phyloP scores from a whole-genome alignment of 331 rosid genomes.

The Rosa hybrid region DNA sequence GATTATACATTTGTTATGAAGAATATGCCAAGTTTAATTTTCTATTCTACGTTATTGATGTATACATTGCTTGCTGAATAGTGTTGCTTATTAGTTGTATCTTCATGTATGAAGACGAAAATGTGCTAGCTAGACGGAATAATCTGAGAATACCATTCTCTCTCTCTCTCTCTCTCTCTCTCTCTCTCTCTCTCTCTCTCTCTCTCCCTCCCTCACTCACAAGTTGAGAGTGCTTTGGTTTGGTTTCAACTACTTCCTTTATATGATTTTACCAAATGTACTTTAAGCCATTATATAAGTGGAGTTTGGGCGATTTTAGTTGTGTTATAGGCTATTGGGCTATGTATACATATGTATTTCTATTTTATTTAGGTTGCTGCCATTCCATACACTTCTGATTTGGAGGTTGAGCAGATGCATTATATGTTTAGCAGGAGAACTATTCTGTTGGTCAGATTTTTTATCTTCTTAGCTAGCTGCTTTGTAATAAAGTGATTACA shows the following conservation, averaged over 20 bases:
- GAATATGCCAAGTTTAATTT: no score
- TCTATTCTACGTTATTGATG: no score
- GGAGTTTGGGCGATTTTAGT: background rate
- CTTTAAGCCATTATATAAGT: background rate
- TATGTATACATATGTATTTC: background rate
- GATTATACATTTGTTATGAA: no score
- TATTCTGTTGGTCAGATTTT: background rate
- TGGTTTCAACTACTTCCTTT: no score
- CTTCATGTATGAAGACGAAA: no score
- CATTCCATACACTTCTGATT: background rate
- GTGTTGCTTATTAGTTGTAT: no score
- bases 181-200: no score
- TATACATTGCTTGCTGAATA: background rate
- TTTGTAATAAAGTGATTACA: background rate
- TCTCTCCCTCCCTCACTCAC: no score
- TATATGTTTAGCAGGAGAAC: background rate
- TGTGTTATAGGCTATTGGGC: background rate
- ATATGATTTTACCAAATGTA: background rate
- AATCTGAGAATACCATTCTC: no score
- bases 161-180: no score
- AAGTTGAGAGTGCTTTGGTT: no score
- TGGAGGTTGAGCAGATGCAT: background rate
- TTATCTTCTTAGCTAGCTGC: background rate
- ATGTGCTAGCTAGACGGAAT: no score
- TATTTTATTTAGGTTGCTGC: background rate